These are phyloP conservation scores for Coffea eugenioides DNA, from an alignment of 257 asterid species.

Conservation along the genomic window DNA sequence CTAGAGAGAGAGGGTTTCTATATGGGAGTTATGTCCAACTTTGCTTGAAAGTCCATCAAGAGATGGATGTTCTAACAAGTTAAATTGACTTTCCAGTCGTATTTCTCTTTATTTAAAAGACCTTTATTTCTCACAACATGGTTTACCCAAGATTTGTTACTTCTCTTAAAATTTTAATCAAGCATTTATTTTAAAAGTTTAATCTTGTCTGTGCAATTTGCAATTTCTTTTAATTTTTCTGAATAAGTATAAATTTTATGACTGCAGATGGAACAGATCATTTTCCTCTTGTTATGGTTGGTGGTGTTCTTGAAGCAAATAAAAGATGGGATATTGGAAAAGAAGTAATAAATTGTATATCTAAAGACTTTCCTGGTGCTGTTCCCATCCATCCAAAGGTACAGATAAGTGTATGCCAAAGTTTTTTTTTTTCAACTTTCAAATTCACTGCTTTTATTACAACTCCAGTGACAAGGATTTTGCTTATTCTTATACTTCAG, in stretches of 20 bases:
- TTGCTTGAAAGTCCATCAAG: background rate
- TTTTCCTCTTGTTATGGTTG: conserved; percentile 85
- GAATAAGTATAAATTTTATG: conserved; percentile 1
- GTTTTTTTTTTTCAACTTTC: background rate
- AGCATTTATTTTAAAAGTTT: background rate
- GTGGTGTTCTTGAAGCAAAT: conserved; percentile 75
- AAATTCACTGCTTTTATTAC: background rate
- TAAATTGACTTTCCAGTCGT: background rate
- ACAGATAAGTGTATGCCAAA: background rate
- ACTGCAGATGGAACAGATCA: conserved; percentile 56
- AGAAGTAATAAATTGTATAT: conserved; percentile 56
- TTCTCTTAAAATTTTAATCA: background rate
- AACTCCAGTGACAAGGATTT: background rate
- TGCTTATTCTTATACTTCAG: background rate
- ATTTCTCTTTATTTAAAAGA: background rate
- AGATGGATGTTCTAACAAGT: background rate
- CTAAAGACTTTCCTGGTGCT: conserved; percentile 72
- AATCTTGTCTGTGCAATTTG: background rate
- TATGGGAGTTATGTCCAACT: background rate
- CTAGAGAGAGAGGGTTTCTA: background rate
- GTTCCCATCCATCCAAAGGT: conserved; percentile 73
- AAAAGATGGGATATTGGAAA: conserved; percentile 76
- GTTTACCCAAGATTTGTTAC: background rate
- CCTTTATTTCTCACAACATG: background rate
- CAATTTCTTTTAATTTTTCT: background rate